phyloP scores from a whole-genome alignment of 2,329 filamentous ascomycete species.

The Ophiosphaerella narmari region DNA sequence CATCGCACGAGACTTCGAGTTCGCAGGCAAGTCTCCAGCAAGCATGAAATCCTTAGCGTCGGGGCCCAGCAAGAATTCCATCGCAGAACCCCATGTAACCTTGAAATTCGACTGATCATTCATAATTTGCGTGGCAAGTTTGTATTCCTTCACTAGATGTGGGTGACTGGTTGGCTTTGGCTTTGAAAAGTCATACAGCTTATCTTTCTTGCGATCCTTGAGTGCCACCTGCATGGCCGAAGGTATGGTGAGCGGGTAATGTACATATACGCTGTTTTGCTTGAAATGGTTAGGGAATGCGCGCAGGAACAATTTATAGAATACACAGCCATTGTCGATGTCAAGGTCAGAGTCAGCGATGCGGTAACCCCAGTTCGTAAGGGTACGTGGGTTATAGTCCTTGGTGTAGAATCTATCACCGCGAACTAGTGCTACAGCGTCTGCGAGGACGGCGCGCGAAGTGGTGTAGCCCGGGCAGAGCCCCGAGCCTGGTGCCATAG shows the following conservation, averaged over 20 bases:
- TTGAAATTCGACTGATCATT: constrained; percentile 66
- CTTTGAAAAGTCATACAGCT: constrained; percentile 71
- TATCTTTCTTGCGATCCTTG: constrained; percentile 66
- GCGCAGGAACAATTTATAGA: constrained; percentile 81
- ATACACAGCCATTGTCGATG: constrained; percentile 79
- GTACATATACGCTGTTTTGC: constrained; percentile 77
- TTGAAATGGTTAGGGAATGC: constrained; percentile 83
- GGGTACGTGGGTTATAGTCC: constrained; percentile 70
- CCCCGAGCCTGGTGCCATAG: constrained; percentile 70
- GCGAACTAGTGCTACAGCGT: constrained; percentile 77
- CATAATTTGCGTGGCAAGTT: constrained; percentile 66
- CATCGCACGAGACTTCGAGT: constrained; percentile 35
- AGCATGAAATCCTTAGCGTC: constrained; percentile 63
- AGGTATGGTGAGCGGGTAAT: constrained; percentile 75
- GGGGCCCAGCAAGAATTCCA: constrained; percentile 66
- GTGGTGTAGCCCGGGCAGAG: constrained; percentile 78
- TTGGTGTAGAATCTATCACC: constrained; percentile 78
- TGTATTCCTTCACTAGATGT: constrained; percentile 63
- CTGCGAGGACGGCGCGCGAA: constrained; percentile 75
- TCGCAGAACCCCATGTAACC: constrained; percentile 66
- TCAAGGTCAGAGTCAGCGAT: constrained; percentile 74
- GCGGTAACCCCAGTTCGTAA: constrained; percentile 85
- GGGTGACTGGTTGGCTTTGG: constrained; percentile 57
- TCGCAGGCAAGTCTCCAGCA: constrained; percentile 40
- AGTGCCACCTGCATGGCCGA: constrained; percentile 74